Percentiles rank a stretch among this genome's conserved stretches.
Evolutionary conservation across 2,329 filamentous ascomycete species (phyloP).

Genomic region (Monosporascus cannonballus): DNA sequence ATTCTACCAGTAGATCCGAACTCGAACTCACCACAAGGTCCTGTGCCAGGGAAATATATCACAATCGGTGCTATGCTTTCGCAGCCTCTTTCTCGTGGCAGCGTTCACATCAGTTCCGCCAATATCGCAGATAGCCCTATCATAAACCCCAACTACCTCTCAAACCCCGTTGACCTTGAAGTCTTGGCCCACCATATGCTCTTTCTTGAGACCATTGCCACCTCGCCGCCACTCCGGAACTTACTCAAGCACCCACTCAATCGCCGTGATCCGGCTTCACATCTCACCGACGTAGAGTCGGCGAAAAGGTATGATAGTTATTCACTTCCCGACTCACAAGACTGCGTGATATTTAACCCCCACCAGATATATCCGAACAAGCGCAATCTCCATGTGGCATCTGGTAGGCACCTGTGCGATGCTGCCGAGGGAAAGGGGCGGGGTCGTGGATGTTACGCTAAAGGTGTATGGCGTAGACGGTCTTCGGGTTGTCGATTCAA

Average conservation of each 20-base stretch:
- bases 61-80: conserved; percentile 6
- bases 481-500: conserved; percentile 30
- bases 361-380: not conserved
- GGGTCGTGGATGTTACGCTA: conserved; percentile 27
- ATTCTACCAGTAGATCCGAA: not conserved
- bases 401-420: conserved; percentile 21
- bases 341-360: too few species aligned
- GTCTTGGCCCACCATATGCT: conserved; percentile 7
- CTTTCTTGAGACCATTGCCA: conserved; percentile 6
- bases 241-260: conserved; percentile 10
- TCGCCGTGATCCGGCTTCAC: not conserved
- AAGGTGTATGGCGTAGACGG: conserved; percentile 27
- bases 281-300: not conserved
- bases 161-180: conserved; percentile 6
- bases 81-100: conserved; percentile 9
- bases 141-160: conserved; percentile 7
- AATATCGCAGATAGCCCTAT: not conserved
- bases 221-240: conserved; percentile 2
- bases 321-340: too few species aligned
- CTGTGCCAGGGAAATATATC: not conserved
- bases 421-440: conserved; percentile 24
- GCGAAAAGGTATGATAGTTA: conserved; percentile 6
- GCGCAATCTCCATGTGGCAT: conserved; percentile 15
- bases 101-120: conserved; percentile 7
- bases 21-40: not conserved